A percentile compares a stretch with the other conserved stretches of the same genome.
These are phyloP conservation scores for Amaranthus tricolor DNA, from an alignment of 179 eudicot species.

Conservation along the genomic window DNA sequence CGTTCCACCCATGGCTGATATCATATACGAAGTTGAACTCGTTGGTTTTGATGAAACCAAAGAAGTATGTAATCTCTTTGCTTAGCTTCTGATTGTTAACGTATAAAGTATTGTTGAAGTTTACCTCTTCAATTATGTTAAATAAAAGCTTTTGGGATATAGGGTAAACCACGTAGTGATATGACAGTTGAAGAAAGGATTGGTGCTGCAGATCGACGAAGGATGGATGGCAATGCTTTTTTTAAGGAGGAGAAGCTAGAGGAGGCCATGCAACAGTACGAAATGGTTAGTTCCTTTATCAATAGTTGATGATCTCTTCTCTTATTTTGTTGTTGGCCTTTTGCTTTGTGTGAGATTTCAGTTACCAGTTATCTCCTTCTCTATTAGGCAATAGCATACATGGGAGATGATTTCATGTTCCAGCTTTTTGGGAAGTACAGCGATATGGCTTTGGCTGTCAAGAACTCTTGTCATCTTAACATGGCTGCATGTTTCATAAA, in stretches of 20 bases:
- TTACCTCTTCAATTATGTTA: neutral
- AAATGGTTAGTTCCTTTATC: slow-evolving; percentile 59
- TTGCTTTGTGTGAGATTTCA: neutral
- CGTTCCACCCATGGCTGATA: slow-evolving; percentile 92
- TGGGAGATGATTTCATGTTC: slow-evolving; percentile 99
- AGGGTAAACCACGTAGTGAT: slow-evolving; percentile 96
- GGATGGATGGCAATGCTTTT: slow-evolving; percentile 96
- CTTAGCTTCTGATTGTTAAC: neutral
- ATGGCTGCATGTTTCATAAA: slow-evolving; percentile 90
- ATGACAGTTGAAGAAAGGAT: slow-evolving; percentile 99
- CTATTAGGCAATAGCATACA: slow-evolving; percentile 86
- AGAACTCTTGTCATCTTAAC: slow-evolving; percentile 97
- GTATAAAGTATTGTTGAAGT: slow-evolving; percentile 4
- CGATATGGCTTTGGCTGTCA: slow-evolving; percentile 99
- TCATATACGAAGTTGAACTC: slow-evolving; percentile 88
- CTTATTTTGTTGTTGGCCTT: slow-evolving; percentile 2
- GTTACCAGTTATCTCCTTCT: neutral
- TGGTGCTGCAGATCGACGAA: slow-evolving; percentile 84
- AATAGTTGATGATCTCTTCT: neutral
- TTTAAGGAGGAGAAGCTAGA: slow-evolving; percentile 90
- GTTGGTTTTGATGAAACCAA: slow-evolving; percentile 93
- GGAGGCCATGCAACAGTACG: slow-evolving; percentile 97
- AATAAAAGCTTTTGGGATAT: neutral
- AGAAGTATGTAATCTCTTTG: slow-evolving; percentile 46
- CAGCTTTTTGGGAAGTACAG: slow-evolving; percentile 91